Base-by-base conservation (phyloP, 2,329 filamentous ascomycete genomes). In the Aspergillus fischeri region DNA sequence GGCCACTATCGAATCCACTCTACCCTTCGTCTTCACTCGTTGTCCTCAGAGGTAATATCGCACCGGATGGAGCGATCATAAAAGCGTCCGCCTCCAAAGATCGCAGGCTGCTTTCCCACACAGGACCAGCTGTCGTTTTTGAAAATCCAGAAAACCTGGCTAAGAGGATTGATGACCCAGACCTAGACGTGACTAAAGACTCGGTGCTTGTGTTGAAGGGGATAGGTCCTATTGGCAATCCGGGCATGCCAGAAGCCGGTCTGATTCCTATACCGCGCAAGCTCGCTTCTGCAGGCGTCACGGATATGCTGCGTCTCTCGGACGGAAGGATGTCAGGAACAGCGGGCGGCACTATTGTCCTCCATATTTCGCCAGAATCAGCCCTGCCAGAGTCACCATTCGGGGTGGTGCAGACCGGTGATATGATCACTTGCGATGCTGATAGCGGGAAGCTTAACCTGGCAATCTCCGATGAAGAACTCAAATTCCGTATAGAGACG, bases 321-420 rank as follows among this genome's bases (percentile, higher is more conserved):
- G 81, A 84, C 68, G 81, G 81, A 1, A 71, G 81, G 24, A 83
- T 84, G 80, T 79, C 75, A 29, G 81, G 81, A 0, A 84, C 81
- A 3, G 81, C 81, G 2, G 81, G 81, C 0, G 81, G 81, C 3
- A 83, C 81, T 0, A 81, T 84, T 21, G 72, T 81, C 2, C 67
- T 84, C 24, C 81, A 84, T 60, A 75, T 83, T 29, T 80, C 78
- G 3, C 82, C 81, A 0, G 81, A 84, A 63, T 74, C 78, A 4
- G 79, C 74, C 1, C 61, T 81, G 10, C 72, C 76, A 0, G 76
- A 76, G 21, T 80, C 77, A 0, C 74, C 78, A 8, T 78, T 81
- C 60, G 80, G 80, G 0, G 66, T 81, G 3, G 73, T 83, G 0
- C 63, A 73, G 60, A 76, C 78, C 32, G 80, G 80, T 0, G 81